Evolutionary conservation across 768 basidiomycete species (phyloP).

Genomic region (Chalciporus pseudorubinellus): DNA sequence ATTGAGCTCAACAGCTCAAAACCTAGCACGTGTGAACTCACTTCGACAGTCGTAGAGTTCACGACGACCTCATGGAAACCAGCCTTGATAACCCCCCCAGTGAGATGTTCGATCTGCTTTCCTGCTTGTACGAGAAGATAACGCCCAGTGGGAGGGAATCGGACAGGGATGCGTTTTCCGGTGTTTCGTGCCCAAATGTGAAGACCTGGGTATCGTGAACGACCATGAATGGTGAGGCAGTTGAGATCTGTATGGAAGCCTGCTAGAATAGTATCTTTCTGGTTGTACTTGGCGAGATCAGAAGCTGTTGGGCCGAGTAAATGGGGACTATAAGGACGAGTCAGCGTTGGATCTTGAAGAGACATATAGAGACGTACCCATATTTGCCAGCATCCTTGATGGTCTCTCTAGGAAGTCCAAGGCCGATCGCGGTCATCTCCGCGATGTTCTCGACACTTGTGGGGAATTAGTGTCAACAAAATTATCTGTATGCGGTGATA

Average conservation of each 20-base stretch:
- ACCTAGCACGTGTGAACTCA: too few relatives aligned
- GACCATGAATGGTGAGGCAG: conserved; percentile 88
- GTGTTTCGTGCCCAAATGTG: conserved; percentile 95
- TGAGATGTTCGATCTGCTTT: conserved; percentile 89
- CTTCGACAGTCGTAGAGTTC: conserved; percentile 72
- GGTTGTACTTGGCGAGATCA: conserved; percentile 75
- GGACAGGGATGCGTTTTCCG: conserved; percentile 85
- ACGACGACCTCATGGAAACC: conserved; percentile 96
- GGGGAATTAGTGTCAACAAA: conserved; percentile 7
- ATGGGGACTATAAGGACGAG: conserved; percentile 56
- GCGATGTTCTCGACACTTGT: conserved; percentile 83
- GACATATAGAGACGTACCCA: conserved; percentile 50
- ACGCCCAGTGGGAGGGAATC: conserved; percentile 76
- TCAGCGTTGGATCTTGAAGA: neutral
- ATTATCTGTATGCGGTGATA: neutral
- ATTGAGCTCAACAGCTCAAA: neutral
- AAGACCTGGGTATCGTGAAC: conserved; percentile 81
- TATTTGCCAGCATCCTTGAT: conserved; percentile 82
- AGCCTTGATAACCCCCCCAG: conserved; percentile 82
- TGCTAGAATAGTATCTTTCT: conserved; percentile 81
- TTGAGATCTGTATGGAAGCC: conserved; percentile 96
- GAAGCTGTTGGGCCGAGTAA: conserved; percentile 93
- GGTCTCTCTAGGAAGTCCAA: conserved; percentile 66
- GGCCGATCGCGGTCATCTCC: conserved; percentile 82
- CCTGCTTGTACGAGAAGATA: conserved; percentile 93